phyloP scores from a whole-genome alignment of 2,329 filamentous ascomycete species.

The Lachnellula suecica region DNA sequence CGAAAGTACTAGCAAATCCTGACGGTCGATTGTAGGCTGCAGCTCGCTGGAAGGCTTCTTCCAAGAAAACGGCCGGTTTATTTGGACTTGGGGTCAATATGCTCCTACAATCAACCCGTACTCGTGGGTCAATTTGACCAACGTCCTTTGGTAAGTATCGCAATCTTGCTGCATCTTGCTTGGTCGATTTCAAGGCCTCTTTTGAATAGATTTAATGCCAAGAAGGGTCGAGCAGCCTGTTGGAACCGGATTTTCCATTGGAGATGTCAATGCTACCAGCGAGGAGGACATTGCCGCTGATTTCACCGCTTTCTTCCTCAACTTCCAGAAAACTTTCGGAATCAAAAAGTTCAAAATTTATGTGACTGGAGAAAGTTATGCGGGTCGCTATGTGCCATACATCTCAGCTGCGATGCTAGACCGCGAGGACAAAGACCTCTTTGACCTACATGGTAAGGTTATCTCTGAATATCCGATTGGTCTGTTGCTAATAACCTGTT shows the following conservation, averaged over 20 bases:
- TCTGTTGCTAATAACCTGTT: neutral
- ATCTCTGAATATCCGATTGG: neutral
- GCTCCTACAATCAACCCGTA: constrained; percentile 27
- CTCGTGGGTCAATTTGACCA: constrained; percentile 39
- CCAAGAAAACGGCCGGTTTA: constrained; percentile 36
- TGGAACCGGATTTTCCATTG: constrained; percentile 26
- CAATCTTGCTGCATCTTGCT: no score
- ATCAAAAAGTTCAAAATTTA: constrained; percentile 53
- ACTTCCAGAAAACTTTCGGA: constrained; percentile 55
- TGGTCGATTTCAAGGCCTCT: neutral
- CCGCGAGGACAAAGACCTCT: constrained; percentile 45
- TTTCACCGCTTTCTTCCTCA: constrained; percentile 51
- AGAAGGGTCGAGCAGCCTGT: constrained; percentile 46
- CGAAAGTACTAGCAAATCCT: constrained; percentile 28
- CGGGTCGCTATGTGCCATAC: constrained; percentile 54
- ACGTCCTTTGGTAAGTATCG: constrained; percentile 35
- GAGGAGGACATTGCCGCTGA: constrained; percentile 46
- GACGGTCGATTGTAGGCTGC: constrained; percentile 48
- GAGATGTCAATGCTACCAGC: constrained; percentile 32
- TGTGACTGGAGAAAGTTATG: constrained; percentile 54
- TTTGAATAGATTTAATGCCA: neutral
- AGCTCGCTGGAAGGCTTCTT: constrained; percentile 36
- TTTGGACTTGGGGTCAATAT: constrained; percentile 32
- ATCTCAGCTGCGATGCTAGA: constrained; percentile 54
- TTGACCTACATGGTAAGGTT: constrained; percentile 51